Percentiles rank a stretch among this genome's conserved stretches.
Conservation (phyloP, 2,329 filamentous ascomycete species). For the Stagonosporopsis tanaceti region DNA sequence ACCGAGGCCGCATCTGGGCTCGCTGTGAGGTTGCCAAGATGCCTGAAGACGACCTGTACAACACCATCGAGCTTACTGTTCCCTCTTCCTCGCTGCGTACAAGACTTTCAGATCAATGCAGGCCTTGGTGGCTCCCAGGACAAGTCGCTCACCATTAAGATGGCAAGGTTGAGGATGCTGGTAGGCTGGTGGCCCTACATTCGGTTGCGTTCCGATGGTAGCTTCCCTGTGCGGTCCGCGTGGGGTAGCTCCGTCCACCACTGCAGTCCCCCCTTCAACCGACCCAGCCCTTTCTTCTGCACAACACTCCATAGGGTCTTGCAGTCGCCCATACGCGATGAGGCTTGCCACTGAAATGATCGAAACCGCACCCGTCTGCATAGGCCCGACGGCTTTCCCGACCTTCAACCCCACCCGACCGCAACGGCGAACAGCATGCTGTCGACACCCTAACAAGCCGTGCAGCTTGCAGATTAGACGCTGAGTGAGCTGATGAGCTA, state of each 20-base stretch:
- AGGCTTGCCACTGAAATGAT: background rate
- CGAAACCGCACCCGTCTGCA: background rate
- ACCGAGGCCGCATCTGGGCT: background rate
- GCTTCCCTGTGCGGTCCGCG: conserved; percentile 7
- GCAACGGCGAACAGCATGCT: background rate
- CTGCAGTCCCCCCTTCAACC: background rate
- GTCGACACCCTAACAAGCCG: background rate
- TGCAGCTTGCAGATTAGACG: background rate
- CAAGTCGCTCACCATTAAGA: background rate
- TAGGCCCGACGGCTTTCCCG: background rate
- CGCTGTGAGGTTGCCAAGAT: background rate
- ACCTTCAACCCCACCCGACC: background rate
- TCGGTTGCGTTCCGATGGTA: conserved; percentile 6
- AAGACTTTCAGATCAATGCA: background rate
- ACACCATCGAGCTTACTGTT: background rate
- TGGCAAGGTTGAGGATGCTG: background rate
- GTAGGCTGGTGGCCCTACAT: conserved; percentile 4
- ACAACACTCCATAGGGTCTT: background rate
- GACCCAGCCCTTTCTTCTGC: conserved; percentile 2
- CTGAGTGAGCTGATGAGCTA: background rate
- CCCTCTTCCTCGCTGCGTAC: background rate
- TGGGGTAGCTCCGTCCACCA: conserved; percentile 14
- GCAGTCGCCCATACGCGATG: background rate
- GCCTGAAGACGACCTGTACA: background rate
- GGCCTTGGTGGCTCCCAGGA: background rate